Evolutionary conservation across 345 rosid species (phyloP), one percentile per base, ranked within the genome.

Genomic region (Sonneratia caseolaris): DNA sequence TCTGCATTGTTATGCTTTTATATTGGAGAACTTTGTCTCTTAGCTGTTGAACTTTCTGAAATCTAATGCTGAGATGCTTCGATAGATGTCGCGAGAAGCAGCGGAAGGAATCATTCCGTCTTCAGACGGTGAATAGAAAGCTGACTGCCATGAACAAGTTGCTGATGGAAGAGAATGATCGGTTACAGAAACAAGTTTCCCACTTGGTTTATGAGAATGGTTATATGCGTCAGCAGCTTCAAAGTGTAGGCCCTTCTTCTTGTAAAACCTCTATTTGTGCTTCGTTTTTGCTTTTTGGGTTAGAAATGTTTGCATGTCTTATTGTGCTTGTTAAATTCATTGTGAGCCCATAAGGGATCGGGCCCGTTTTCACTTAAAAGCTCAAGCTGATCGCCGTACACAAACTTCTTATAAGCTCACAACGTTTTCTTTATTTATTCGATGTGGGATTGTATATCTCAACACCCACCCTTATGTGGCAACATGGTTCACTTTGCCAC

Each of bases 141-240:
- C 87, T 94, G 72, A 70, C 78, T 80, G 95, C 98, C 24, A 90
- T 94, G 97, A 94, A 94, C 79, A 94, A 94, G 80, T 86, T 94
- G 78, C 78, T 94, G 81, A 89, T 94, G 97, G 98, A 94, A 84
- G 98, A 94, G 87, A 94, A 94, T 77, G 98, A 94, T 73, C 88
- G 98, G 55, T 72, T 94, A 73, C 98, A 94, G 86, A 94, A 94
- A 87, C 98, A 94, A 84, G 97, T 94, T 71, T 94, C 98, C 0
- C 93, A 94, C 37, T 84, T 94, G 83, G 97, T 94, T 69, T 94
- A 91, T 53, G 95, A 94, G 77, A 94, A 94, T 80, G 96, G 98
- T 43, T 87, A 73, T 82, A 88, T 91, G 95, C 87, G 84, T 67
- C 85, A 84, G 24, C 91, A 94, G 78, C 71, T 91, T 76, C 89